A percentile compares a stretch with the other conserved stretches of the same genome.
Conservation (phyloP, 352 stramenopile genomes). For the Thraustochytrium sp. region DNA sequence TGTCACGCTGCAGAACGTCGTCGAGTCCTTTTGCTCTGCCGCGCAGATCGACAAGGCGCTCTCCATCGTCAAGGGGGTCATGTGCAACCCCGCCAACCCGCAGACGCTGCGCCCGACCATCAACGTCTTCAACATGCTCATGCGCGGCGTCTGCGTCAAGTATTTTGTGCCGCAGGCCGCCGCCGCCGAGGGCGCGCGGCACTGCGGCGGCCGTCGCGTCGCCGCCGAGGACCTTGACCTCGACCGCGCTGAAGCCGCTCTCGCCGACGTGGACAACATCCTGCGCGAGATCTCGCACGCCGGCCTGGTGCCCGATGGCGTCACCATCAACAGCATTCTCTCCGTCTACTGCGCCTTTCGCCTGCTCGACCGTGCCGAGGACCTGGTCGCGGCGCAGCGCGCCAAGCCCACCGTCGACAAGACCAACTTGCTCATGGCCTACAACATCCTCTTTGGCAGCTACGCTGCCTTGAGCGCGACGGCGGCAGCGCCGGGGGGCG, state of each 20-base stretch:
- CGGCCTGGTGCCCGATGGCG: neutral
- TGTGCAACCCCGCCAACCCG: slow-evolving; percentile 5
- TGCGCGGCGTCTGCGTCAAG: slow-evolving; percentile 36
- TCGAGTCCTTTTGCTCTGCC: slow-evolving; percentile 43
- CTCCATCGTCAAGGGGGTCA: slow-evolving; percentile 12
- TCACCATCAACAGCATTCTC: slow-evolving; percentile 26
- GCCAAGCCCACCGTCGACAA: neutral
- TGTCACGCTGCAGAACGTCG: slow-evolving; percentile 41
- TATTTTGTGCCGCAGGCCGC: neutral
- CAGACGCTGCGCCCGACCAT: neutral
- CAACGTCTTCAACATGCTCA: slow-evolving; percentile 36
- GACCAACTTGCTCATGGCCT: slow-evolving; percentile 4
- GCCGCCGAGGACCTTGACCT: neutral
- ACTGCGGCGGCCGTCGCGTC: neutral
- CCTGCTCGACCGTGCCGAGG: neutral
- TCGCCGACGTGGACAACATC: neutral
- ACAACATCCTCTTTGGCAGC: slow-evolving; percentile 21
- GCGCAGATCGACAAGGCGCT: slow-evolving; percentile 17
- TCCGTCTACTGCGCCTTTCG: neutral
- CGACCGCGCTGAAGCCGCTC: neutral
- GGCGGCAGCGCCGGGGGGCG: no score
- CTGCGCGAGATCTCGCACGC: neutral
- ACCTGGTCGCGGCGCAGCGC: neutral
- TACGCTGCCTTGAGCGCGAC: neutral
- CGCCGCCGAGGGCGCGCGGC: neutral